Base-by-base conservation (phyloP, 768 basidiomycete genomes). In the Tylopilus sp. region DNA sequence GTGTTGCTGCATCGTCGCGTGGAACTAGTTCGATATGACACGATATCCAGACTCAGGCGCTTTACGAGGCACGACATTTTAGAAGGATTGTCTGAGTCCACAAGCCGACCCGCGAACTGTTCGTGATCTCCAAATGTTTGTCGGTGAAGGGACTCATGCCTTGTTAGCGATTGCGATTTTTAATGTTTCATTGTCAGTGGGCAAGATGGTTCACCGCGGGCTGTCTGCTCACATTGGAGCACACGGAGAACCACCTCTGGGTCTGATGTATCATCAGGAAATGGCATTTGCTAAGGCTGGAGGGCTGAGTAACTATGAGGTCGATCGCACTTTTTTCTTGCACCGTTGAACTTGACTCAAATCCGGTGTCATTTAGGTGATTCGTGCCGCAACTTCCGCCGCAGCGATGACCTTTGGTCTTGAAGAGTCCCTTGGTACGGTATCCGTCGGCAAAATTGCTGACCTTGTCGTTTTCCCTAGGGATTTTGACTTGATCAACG, bases 231-330 rank as follows among this genome's bases (percentile, higher is more conserved):
- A 86, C 58, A 84, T 89, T 53, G 87, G 87, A 22, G 86, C 86
- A 0, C 87, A 89, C 61, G 87, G 87, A 17, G 84, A 88, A 64
- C 78, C 81, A 3, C 87, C 87, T 0, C 66, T 87, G 12, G 87
- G 87, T 1, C 62, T 84, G n/a, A 86, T 86, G 71, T 90, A 89
- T 58, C 87, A 89, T 54, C 79, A 82, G 19, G 87, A 89, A 61
- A 85, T 89, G 81, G 76, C 72, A 47, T 87, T 86, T 64, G 74
- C 84, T 24, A 72, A 74, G 42, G 71, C 74, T 14, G 87, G 87
- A 21, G 87, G 87, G 3, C 67, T 89, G 57, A 81, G 71, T 25
- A 86, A 85, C 60, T 89, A 87, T 60, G 84, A 89, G 76, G 87
- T 85, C 29, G 8, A 62, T 40, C 21, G 37, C 17, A 26, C 16